These are phyloP conservation scores for Pythium coloratum DNA, from an alignment of 352 stramenopile species.

Conservation along the genomic window DNA sequence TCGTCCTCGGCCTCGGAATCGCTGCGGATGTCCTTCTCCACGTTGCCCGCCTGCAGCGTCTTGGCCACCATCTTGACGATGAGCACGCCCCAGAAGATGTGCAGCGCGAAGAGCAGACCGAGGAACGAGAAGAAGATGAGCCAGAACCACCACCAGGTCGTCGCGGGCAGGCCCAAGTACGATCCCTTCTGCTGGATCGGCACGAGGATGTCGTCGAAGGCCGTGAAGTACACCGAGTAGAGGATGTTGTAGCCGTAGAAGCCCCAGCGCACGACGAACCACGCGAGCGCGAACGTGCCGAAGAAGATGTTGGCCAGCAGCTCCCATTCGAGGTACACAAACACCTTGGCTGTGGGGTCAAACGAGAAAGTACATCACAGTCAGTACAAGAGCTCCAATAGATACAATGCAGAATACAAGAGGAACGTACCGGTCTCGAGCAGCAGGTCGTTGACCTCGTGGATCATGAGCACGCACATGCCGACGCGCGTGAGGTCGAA, in stretches of 20 bases:
- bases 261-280: constrained; percentile 71
- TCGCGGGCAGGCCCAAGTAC: constrained; percentile 36
- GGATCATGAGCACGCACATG: constrained; percentile 81
- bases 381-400: neutral
- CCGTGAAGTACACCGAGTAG: constrained; percentile 51
- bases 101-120: constrained; percentile 58
- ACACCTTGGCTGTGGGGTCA: constrained; percentile 59
- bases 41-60: constrained; percentile 59
- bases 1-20: constrained; percentile 69
- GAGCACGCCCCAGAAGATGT: constrained; percentile 76
- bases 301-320: constrained; percentile 72
- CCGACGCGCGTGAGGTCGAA: constrained; percentile 71
- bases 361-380: constrained; percentile 4
- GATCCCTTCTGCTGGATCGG: constrained; percentile 44
- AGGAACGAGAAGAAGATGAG: constrained; percentile 58
- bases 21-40: constrained; percentile 83
- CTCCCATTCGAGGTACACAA: constrained; percentile 75
- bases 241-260: constrained; percentile 81
- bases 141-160: constrained; percentile 62
- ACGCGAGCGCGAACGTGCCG: constrained; percentile 61
- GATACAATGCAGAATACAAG: neutral
- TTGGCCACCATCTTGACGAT: constrained; percentile 78
- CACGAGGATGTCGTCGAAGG: constrained; percentile 52
- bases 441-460: constrained; percentile 79
- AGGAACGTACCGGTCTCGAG: constrained; percentile 51